Conservation (phyloP, 306 rosid genomes). For the Lathyrus oleraceus region DNA sequence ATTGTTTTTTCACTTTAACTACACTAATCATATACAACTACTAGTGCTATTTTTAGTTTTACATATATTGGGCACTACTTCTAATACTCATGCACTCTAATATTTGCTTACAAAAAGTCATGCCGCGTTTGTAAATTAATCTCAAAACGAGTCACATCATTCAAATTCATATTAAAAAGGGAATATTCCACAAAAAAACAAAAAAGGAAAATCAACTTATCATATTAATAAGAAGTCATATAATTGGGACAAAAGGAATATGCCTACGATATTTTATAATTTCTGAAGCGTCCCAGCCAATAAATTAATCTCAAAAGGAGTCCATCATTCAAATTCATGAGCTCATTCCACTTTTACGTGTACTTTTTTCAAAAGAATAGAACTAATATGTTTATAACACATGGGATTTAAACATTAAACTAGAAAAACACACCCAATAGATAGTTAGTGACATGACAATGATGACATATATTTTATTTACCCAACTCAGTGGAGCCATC, state of each 20-base stretch:
- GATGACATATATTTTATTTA: slow-evolving; percentile 7
- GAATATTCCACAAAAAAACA: no score
- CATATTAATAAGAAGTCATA: slow-evolving; percentile 3
- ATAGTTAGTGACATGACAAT: slow-evolving; percentile 10
- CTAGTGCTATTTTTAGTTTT: no score
- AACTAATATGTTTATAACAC: slow-evolving; percentile 30
- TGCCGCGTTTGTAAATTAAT: no score
- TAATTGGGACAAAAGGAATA: slow-evolving; percentile 28
- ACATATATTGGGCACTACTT: no score
- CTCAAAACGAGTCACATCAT: no score
- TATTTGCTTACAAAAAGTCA: no score
- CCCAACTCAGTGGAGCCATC: slow-evolving; percentile 35
- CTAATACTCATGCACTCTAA: no score
- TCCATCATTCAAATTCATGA: slow-evolving; percentile 18
- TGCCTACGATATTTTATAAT: slow-evolving; percentile 8
- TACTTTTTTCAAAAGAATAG: background rate
- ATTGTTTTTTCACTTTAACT: no score
- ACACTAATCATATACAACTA: no score
- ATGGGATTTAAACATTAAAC: slow-evolving; percentile 27
- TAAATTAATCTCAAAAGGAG: slow-evolving; percentile 11
- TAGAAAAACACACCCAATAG: slow-evolving; percentile 12
- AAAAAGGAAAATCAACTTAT: no score
- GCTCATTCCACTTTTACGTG: slow-evolving; percentile 19
- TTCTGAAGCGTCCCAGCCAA: background rate
- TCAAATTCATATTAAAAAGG: no score